Conservation (phyloP, 2,329 filamentous ascomycete genomes). For the Claviceps purpurea region DNA sequence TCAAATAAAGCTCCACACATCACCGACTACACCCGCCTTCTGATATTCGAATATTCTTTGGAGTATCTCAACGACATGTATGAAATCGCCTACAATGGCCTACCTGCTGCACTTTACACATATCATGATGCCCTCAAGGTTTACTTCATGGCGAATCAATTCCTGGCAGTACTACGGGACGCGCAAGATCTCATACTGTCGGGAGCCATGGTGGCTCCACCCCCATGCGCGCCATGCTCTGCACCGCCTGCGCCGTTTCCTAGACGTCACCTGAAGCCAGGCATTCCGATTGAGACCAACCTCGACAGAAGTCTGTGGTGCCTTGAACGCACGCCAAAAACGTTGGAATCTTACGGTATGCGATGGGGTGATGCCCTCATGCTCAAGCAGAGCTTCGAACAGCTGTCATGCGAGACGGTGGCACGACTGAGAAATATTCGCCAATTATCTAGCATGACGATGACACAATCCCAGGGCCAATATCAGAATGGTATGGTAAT, state of each 20-base stretch:
- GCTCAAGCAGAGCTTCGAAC: constrained; percentile 40
- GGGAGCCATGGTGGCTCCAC: constrained; percentile 31
- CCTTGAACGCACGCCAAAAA: constrained; percentile 39
- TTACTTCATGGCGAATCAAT: constrained; percentile 58
- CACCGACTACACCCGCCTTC: constrained; percentile 59
- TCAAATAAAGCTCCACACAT: constrained; percentile 60
- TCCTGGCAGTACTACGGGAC: constrained; percentile 46
- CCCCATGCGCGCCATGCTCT: constrained; percentile 31
- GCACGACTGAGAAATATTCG: constrained; percentile 28
- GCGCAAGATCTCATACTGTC: constrained; percentile 43
- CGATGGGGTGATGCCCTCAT: constrained; percentile 44
- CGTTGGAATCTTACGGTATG: constrained; percentile 42
- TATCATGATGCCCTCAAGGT: constrained; percentile 80
- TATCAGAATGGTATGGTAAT: constrained; percentile 14
- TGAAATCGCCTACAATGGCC: constrained; percentile 46
- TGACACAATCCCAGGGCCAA: constrained; percentile 23
- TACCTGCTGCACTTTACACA: constrained; percentile 57
- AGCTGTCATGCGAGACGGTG: constrained; percentile 30
- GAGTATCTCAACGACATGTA: constrained; percentile 68
- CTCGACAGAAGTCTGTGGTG: constrained; percentile 42
- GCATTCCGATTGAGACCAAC: constrained; percentile 31
- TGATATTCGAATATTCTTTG: constrained; percentile 78
- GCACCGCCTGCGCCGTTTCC: constrained; percentile 41
- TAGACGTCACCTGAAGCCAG: constrained; percentile 22
- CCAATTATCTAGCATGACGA: constrained; percentile 17